phyloP scores from a whole-genome alignment of 371 early-diverging fungal species.

The Funneliformis caledonium region DNA sequence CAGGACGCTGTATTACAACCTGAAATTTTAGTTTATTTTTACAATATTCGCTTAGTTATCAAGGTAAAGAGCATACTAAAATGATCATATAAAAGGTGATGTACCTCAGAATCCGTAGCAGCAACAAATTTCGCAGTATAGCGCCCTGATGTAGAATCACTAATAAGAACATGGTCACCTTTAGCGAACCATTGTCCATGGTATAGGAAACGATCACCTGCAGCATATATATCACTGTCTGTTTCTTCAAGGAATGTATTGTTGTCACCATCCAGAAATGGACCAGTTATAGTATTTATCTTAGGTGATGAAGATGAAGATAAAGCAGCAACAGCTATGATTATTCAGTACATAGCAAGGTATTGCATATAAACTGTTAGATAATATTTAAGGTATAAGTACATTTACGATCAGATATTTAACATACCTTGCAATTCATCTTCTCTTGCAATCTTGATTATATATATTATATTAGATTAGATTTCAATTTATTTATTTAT shows the following conservation, averaged over 20 bases:
- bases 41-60: not conserved
- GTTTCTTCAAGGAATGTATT: not conserved
- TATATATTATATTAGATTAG: not conserved
- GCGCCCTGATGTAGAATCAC: conserved; percentile 25
- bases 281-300: conserved; percentile 9
- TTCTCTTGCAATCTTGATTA: conserved; percentile 14
- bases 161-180: conserved; percentile 37
- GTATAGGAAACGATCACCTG: conserved; percentile 23
- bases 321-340: conserved; percentile 4
- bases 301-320: conserved; percentile 23
- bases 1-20: conserved; percentile 36
- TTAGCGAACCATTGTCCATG: conserved; percentile 2
- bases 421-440: conserved; percentile 18
- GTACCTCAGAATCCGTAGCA: conserved; percentile 32
- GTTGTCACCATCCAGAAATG: not conserved
- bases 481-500: not conserved
- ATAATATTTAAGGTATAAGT: not conserved
- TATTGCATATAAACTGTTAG: not conserved
- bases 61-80: not conserved
- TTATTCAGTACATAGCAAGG: not conserved
- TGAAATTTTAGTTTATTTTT: not conserved
- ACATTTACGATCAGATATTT: not conserved
- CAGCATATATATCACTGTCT: not conserved
- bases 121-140: conserved; percentile 35
- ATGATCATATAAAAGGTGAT: not conserved